Percentiles rank a stretch among this genome's conserved stretches.
These are phyloP conservation scores for Abelmoschus esculentus DNA, from an alignment of 345 rosid genomes.

Conservation along the genomic window DNA sequence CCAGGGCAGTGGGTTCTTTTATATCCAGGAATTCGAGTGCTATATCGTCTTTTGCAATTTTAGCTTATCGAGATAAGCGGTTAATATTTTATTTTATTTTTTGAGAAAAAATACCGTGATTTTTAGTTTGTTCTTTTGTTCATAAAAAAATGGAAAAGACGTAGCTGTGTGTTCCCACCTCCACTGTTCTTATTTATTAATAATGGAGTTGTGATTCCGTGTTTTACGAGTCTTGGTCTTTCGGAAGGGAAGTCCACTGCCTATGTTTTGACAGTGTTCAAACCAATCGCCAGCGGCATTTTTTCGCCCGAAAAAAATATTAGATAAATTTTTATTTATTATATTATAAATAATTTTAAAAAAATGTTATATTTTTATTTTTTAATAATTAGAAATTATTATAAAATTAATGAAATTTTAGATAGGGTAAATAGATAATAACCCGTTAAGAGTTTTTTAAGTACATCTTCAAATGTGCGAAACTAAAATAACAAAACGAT, in stretches of 20 bases:
- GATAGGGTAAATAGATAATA: no score
- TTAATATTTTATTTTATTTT: neutral
- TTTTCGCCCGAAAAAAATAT: no score
- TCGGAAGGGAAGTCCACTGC: constrained; percentile 6
- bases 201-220: constrained; percentile 7
- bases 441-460: no score
- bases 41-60: constrained; percentile 9
- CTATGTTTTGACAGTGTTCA: neutral
- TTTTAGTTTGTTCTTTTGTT: neutral
- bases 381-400: no score
- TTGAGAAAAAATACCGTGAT: neutral
- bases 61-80: neutral
- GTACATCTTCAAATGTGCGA: no score
- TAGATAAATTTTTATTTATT: no score
- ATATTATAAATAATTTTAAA: no score
- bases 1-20: constrained; percentile 22
- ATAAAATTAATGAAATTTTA: no score
- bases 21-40: constrained; percentile 40
- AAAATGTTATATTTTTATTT: no score
- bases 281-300: no score
- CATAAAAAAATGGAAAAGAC: neutral
- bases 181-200: neutral
- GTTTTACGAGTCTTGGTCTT: constrained; percentile 26
- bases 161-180: constrained; percentile 5
- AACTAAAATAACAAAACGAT: no score